Evolutionary conservation across 148 eudicot genomes (phyloP).

Genomic region (Gaultheria prostrata): DNA sequence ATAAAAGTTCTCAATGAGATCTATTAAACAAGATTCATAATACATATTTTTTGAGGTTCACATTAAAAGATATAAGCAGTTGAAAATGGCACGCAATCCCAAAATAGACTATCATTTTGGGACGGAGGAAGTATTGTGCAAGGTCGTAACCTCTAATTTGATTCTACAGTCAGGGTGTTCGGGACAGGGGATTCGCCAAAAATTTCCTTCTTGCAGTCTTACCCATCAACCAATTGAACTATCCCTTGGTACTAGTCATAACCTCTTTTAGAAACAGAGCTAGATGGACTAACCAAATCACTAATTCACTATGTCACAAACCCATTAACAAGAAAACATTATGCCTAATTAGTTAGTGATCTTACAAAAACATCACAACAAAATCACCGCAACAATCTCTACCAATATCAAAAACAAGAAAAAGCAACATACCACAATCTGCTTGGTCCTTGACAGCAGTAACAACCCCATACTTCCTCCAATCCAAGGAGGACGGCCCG

Average conservation of each 20-base stretch:
- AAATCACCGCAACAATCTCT: not conserved
- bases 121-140: not conserved
- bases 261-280: not conserved
- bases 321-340: not conserved
- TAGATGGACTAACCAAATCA: not conserved
- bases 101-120: too few relatives aligned
- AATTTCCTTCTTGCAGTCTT: too few relatives aligned
- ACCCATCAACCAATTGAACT: too few relatives aligned
- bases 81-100: too few relatives aligned
- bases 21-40: too few relatives aligned
- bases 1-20: too few relatives aligned
- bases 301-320: not conserved
- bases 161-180: too few relatives aligned
- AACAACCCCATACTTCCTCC: slow-evolving; percentile 56
- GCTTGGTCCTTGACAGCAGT: slow-evolving; percentile 58
- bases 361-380: not conserved
- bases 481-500: slow-evolving; percentile 55
- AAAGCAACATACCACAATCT: slow-evolving; percentile 40
- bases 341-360: not conserved
- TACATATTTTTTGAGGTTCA: too few relatives aligned
- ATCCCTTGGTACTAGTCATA: not conserved
- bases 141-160: not conserved
- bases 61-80: too few relatives aligned
- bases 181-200: too few relatives aligned
- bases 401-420: not conserved